Evolutionary conservation across 2,329 filamentous ascomycete genomes (phyloP).

Genomic region (Clonostachys byssicola): DNA sequence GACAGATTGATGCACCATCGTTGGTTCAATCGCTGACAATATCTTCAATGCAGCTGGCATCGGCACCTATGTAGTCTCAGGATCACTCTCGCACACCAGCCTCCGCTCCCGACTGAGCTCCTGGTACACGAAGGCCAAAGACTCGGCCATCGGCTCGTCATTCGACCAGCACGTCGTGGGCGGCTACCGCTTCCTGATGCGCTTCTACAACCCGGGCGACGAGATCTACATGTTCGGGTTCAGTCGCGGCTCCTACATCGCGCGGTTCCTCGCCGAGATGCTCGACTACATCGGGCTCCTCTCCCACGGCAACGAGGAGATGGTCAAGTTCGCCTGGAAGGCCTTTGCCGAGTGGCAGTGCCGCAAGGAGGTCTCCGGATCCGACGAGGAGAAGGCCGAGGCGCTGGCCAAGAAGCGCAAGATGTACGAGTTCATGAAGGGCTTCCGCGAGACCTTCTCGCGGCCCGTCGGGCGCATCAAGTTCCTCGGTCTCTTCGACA

Average conservation of each 20-base stretch:
- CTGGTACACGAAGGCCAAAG: constrained; percentile 70
- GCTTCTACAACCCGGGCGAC: constrained; percentile 61
- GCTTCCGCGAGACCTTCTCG: constrained; percentile 77
- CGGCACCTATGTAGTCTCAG: constrained; percentile 66
- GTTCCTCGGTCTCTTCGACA: constrained; percentile 79
- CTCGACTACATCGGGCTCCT: constrained; percentile 77
- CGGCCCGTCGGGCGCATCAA: constrained; percentile 69
- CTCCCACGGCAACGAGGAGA: constrained; percentile 79
- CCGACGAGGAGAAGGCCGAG: constrained; percentile 34
- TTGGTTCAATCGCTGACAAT: background rate
- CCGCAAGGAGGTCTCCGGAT: constrained; percentile 40
- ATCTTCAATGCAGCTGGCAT: constrained; percentile 50
- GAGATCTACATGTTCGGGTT: constrained; percentile 74
- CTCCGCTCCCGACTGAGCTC: constrained; percentile 53
- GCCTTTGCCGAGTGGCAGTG: constrained; percentile 72
- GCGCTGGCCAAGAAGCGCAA: constrained; percentile 40
- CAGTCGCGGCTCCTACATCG: constrained; percentile 69
- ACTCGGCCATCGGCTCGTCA: constrained; percentile 74
- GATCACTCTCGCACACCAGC: constrained; percentile 53
- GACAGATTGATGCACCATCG: background rate
- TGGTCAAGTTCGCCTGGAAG: constrained; percentile 82
- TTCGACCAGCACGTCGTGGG: constrained; percentile 82
- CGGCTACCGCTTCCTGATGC: constrained; percentile 77
- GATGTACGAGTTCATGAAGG: constrained; percentile 72
- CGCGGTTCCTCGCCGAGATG: constrained; percentile 77